These are phyloP conservation scores for Puccinia brachypodii DNA, from an alignment of 1,284 basidiomycete species.

Conservation along the genomic window DNA sequence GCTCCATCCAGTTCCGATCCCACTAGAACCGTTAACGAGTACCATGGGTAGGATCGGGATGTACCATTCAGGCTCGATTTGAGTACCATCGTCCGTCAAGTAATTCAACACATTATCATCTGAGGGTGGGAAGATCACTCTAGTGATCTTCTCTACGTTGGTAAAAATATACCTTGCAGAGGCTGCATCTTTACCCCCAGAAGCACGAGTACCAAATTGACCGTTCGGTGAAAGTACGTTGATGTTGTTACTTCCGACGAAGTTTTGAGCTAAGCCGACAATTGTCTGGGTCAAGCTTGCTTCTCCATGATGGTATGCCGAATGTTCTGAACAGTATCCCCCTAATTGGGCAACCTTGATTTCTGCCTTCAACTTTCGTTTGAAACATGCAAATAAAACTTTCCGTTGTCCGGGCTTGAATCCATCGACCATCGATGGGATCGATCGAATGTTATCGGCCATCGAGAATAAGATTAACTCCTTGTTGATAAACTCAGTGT, in stretches of 20 bases:
- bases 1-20: conserved; percentile 99
- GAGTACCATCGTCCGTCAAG: conserved; percentile 81
- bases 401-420: conserved; percentile 99
- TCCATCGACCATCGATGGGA: conserved; percentile 89
- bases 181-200: conserved; percentile 92
- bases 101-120: conserved; percentile 84
- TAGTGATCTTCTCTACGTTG: conserved; percentile 72
- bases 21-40: conserved; percentile 90
- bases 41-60: conserved; percentile 86
- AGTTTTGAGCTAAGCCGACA: conserved; percentile 89
- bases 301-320: conserved; percentile 97
- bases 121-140: conserved; percentile 74
- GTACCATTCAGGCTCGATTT: conserved; percentile 94
- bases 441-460: conserved; percentile 96
- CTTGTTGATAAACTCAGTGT: conserved; percentile 95
- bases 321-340: conserved; percentile 90
- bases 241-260: conserved; percentile 93
- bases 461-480: conserved; percentile 99
- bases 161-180: conserved; percentile 97
- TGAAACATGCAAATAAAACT: conserved; percentile 93
- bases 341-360: conserved; percentile 96
- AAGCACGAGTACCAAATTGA: conserved; percentile 88
- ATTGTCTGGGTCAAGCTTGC: conserved; percentile 82
- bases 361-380: conserved; percentile 85
- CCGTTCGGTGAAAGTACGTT: conserved; percentile 86